A percentile compares a stretch with the other conserved stretches of the same genome.
These are phyloP conservation scores for Boletus subcaerulescens DNA, from an alignment of 768 basidiomycete genomes.

Conservation along the genomic window DNA sequence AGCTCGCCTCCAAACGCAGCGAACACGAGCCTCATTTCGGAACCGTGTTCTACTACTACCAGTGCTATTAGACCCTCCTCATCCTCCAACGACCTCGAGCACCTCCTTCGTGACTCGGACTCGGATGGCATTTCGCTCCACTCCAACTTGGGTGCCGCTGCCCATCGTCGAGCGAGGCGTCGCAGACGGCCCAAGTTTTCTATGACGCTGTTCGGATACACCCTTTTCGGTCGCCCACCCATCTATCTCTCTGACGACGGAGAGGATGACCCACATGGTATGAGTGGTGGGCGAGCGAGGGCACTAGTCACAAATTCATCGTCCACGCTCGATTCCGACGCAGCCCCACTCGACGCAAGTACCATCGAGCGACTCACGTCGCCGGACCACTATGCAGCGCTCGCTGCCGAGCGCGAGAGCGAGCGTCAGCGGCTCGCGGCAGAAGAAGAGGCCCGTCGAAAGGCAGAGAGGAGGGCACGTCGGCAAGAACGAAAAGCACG, in stretches of 20 bases:
- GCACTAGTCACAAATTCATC: slow-evolving; percentile 28
- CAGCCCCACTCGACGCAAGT: slow-evolving; percentile 58
- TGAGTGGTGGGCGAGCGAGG: slow-evolving; percentile 17
- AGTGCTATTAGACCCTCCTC: slow-evolving; percentile 7
- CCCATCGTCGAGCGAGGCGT: slow-evolving; percentile 31
- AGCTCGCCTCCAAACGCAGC: slow-evolving; percentile 2
- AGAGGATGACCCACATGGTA: slow-evolving; percentile 29
- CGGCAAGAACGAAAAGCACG: slow-evolving; percentile 46
- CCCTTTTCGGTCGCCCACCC: slow-evolving; percentile 62
- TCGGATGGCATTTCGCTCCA: slow-evolving; percentile 64
- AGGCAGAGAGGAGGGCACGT: slow-evolving; percentile 47
- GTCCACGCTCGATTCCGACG: slow-evolving; percentile 66
- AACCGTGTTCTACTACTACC: slow-evolving; percentile 25
- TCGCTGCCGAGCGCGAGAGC: slow-evolving; percentile 29
- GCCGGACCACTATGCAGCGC: slow-evolving; percentile 32
- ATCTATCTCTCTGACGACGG: slow-evolving; percentile 63
- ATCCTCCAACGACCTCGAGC: slow-evolving; percentile 43
- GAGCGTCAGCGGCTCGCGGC: slow-evolving; percentile 30
- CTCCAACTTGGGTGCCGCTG: slow-evolving; percentile 49
- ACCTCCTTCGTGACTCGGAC: slow-evolving; percentile 49
- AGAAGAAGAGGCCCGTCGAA: slow-evolving; percentile 41
- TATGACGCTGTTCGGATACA: slow-evolving; percentile 64
- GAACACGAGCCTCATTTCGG: slow-evolving; percentile 11
- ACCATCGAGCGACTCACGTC: slow-evolving; percentile 53
- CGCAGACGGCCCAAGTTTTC: slow-evolving; percentile 32